Evolutionary conservation across 2,329 filamentous ascomycete genomes (phyloP), one percentile per base, ranked within the genome.

Genomic region (Botrytis sinoallii): DNA sequence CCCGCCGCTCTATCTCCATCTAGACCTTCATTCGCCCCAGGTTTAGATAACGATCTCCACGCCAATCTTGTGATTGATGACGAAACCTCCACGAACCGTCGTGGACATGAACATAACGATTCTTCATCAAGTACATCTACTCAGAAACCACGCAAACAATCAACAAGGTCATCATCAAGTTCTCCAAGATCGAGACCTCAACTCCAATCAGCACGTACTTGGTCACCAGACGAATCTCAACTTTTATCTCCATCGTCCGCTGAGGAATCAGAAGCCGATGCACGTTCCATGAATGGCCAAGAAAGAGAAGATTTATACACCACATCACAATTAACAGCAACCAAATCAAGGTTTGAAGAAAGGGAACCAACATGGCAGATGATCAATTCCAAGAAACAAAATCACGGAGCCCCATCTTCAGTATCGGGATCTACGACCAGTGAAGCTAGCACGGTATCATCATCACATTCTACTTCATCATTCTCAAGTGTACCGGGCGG

Each of bases 1-100:
- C 88, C 88, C 2, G 86, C 85, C 22, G 80, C 82, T 32, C 79
- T 87, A 9, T 88, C 87, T 7, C 86, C 86, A 70, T 35, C 86
- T 84, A 74, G 82, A 81, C 70, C 76, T 66, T 77, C 72, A 68
- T 81, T 76, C 74, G 75, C 75, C 67, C 76, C 69, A 22, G 72
- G 75, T 9, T 52, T 70, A 48, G 74, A 77, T 8, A 77, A 78
- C n/a, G 74, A 76, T 61, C 67, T 57, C 25, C 77, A 80, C 65
- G 74, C 76, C n/a, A 74, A 63, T 48, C 75, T 79, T 8, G 65
- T 79, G 22, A 14, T 46, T 4, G 32, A 40, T 35, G 25, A 61
- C 60, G 5, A 66, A 66, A 40, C 32, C n/a, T 38, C 35, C 20
- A 66, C n/a, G 3, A 6, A 4, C 44, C 38, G 16, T 25, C 29